Percentiles rank a stretch among this genome's conserved stretches.
Evolutionary conservation across 352 stramenopile species (phyloP).

Genomic region (Pythium utonaiense): DNA sequence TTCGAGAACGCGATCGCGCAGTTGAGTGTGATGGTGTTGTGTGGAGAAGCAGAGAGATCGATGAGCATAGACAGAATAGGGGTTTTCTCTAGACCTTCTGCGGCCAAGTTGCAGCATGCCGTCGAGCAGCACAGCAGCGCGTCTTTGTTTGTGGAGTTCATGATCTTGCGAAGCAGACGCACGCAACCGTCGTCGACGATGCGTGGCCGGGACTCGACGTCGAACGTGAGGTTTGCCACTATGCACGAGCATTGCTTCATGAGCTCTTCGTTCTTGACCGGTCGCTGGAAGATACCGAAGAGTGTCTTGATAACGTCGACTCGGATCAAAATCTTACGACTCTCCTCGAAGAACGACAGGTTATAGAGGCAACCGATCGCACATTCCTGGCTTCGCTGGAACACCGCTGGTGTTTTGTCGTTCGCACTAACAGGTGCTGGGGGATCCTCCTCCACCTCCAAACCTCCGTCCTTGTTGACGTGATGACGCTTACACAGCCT

Average conservation of each 20-base stretch:
- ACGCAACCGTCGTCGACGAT: conserved; percentile 71
- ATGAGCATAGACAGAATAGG: conserved; percentile 76
- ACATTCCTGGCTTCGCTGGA: conserved; percentile 66
- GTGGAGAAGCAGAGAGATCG: conserved; percentile 58
- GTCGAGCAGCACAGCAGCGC: conserved; percentile 67
- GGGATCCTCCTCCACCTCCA: conserved; percentile 59
- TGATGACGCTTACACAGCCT: conserved; percentile 52
- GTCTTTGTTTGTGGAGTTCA: conserved; percentile 55
- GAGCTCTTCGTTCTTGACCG: conserved; percentile 59
- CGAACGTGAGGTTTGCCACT: conserved; percentile 75
- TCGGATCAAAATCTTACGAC: conserved; percentile 53
- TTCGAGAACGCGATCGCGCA: conserved; percentile 81
- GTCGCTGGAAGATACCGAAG: conserved; percentile 60
- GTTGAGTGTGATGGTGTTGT: conserved; percentile 64
- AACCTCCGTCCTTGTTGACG: conserved; percentile 36
- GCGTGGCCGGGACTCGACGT: conserved; percentile 44
- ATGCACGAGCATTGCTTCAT: conserved; percentile 62
- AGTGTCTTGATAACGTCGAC: conserved; percentile 63
- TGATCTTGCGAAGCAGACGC: conserved; percentile 61
- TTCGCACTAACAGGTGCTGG: conserved; percentile 18
- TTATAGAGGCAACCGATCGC: conserved; percentile 76
- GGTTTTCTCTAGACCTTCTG: conserved; percentile 66
- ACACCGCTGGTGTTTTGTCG: conserved; percentile 39
- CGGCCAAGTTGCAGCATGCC: conserved; percentile 72
- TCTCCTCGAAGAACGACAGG: conserved; percentile 69